These are phyloP conservation scores for Coprinopsis sp. DNA, from an alignment of 768 basidiomycete species.

Conservation along the genomic window DNA sequence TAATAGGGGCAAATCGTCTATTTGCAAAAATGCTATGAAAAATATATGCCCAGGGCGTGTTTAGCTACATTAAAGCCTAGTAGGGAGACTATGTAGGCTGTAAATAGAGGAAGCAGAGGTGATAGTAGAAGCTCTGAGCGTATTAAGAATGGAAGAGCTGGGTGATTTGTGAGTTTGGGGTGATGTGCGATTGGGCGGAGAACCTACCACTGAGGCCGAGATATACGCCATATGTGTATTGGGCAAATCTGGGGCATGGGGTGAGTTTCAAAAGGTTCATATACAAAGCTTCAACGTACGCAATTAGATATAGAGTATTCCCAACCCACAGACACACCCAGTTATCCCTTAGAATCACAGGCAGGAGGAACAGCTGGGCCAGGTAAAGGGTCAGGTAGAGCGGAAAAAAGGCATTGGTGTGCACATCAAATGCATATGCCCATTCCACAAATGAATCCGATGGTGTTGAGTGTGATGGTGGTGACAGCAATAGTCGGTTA, in stretches of 20 bases:
- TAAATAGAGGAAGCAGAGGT: conserved; percentile 83
- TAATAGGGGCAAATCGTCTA: conserved; percentile 9
- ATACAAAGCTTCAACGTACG: conserved; percentile 42
- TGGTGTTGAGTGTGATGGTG: conserved; percentile 66
- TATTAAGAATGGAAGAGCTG: conserved; percentile 91
- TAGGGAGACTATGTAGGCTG: conserved; percentile 79
- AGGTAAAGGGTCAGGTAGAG: conserved; percentile 87
- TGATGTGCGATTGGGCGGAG: neutral
- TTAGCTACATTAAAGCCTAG: conserved; percentile 89
- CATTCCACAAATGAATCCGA: conserved; percentile 78
- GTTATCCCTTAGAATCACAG: conserved; percentile 75
- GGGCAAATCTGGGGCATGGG: conserved; percentile 59
- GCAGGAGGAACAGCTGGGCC: conserved; percentile 81
- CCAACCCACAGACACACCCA: conserved; percentile 96
- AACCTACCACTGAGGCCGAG: conserved; percentile 75
- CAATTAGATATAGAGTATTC: conserved; percentile 87
- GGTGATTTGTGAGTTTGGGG: too few species aligned
- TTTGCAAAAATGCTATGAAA: conserved; percentile 29
- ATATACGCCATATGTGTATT: conserved; percentile 91
- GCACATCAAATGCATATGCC: conserved; percentile 96
- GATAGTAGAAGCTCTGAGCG: conserved; percentile 88
- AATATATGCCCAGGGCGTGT: conserved; percentile 76
- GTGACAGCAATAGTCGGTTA: conserved; percentile 65
- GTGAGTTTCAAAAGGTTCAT: conserved; percentile 7
- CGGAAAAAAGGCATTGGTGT: conserved; percentile 96